These are phyloP conservation scores for Clarireedia homoeocarpa DNA, from an alignment of 2,329 filamentous ascomycete species.

Conservation along the genomic window DNA sequence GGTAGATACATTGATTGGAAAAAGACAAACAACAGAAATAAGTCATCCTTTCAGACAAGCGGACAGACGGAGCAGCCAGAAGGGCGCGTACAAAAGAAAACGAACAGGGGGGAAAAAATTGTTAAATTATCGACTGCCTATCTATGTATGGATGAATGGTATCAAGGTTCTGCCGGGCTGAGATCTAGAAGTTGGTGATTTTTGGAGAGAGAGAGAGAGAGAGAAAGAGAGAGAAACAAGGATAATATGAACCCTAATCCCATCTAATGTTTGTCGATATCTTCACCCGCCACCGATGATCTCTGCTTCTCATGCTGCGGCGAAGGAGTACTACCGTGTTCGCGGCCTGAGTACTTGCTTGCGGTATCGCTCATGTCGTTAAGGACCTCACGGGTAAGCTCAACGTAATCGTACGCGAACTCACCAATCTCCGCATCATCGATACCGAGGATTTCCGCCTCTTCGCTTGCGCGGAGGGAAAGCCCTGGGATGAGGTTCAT, in stretches of 20 bases:
- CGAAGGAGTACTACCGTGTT: background rate
- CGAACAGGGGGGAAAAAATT: too few relatives aligned
- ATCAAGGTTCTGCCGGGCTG: too few relatives aligned
- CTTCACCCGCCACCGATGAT: background rate
- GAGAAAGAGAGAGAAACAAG: too few relatives aligned
- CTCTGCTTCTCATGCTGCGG: background rate
- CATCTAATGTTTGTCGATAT: background rate
- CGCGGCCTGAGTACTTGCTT: constrained; percentile 5
- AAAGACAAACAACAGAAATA: too few relatives aligned
- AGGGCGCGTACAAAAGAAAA: too few relatives aligned
- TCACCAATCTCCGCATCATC: constrained; percentile 89
- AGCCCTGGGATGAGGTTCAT: constrained; percentile 74
- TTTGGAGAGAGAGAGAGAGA: too few relatives aligned
- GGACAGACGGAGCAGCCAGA: too few relatives aligned
- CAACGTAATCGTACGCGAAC: constrained; percentile 89
- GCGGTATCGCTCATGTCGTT: constrained; percentile 17
- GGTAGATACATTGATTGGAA: background rate
- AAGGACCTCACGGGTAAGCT: constrained; percentile 61
- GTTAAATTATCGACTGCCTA: too few relatives aligned
- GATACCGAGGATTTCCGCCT: constrained; percentile 77
- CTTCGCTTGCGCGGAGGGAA: constrained; percentile 63
- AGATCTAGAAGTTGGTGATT: too few relatives aligned
- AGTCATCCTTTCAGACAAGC: too few relatives aligned
- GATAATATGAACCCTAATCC: too few relatives aligned
- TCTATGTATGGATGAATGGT: too few relatives aligned